Conservation (phyloP, 495 filamentous ascomycete genomes). For the Penicillium canescens region DNA sequence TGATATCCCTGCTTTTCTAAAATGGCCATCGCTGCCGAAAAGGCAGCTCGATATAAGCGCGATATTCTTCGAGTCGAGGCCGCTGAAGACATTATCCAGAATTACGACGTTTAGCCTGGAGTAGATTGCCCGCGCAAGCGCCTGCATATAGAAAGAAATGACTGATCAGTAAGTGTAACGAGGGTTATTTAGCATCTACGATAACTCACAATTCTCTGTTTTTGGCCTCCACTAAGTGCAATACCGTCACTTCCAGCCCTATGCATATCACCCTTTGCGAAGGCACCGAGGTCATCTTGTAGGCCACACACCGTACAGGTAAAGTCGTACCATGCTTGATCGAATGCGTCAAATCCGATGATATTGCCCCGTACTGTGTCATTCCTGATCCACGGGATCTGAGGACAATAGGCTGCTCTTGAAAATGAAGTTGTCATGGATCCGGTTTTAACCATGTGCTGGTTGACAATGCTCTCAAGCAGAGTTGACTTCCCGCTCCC, state of each 20-base stretch:
- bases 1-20: background rate
- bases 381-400: slow-evolving; percentile 40
- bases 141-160: background rate
- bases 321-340: background rate
- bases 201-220: background rate
- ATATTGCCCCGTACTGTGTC: slow-evolving; percentile 35
- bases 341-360: slow-evolving; percentile 2
- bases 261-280: background rate
- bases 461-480: slow-evolving; percentile 22
- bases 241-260: slow-evolving; percentile 24
- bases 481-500: slow-evolving; percentile 30
- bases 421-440: background rate
- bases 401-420: slow-evolving; percentile 36
- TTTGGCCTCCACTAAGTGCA: slow-evolving; percentile 1
- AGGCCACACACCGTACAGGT: background rate
- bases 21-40: background rate
- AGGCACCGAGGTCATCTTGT: background rate
- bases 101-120: background rate
- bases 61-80: background rate
- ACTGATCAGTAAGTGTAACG: background rate
- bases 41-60: background rate
- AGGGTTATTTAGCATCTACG: no score
- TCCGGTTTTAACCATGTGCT: background rate
- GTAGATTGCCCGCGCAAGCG: background rate
- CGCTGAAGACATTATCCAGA: background rate